Evolutionary conservation across 2,329 filamentous ascomycete species (phyloP), one percentile per base, ranked within the genome.

Genomic region (Fonsecaea pugnacius): DNA sequence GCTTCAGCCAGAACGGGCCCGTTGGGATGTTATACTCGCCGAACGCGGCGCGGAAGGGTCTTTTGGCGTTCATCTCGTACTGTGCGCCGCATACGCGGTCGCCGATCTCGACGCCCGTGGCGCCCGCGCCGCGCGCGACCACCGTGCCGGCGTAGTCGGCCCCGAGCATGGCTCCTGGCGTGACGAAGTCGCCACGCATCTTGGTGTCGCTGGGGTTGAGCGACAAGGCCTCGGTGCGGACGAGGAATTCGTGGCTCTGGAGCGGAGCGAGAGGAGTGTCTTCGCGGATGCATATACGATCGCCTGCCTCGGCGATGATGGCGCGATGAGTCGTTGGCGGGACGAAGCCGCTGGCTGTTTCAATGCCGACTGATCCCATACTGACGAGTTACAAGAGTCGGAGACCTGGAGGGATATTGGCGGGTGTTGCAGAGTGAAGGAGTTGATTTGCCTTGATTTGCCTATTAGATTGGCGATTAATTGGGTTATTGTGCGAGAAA

Each of bases 181-280:
- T 67, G 3, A 65, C 58, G 48, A 71, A 72, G 40, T 62, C 57
- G 21, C 64, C 66, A 1, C 58, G 63, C 58, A 71, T 71, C 59
- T 74, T 73, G 16, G 62, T 67, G 54, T 74, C 71, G n/a, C 67
- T 65, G 5, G 72, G 70, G 32, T 72, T 73, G 18, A 73, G 32
- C 12, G 71, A 68, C 36, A 71, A 67, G 2, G 71, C 72, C 12
- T 52, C 60, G n/a, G 54, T 67, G 33, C 62, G 62, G 33, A 71
- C 63, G 10, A 68, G 55, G 51, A 71, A 33, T 35, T 55, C 36
- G 32, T 67, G 61, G n/a, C 32, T 57, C 43, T 59, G 33, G 10
- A 62, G 52, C 59, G 59, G 53, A 21, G 50, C 24, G 2, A 57
- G 21, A 38, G 59, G 59, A 3, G 59, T 58, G 27, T 59, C 52